These are phyloP conservation scores for Aureobasidium namibiae DNA, from an alignment of 2,329 filamentous ascomycete genomes.

Conservation along the genomic window DNA sequence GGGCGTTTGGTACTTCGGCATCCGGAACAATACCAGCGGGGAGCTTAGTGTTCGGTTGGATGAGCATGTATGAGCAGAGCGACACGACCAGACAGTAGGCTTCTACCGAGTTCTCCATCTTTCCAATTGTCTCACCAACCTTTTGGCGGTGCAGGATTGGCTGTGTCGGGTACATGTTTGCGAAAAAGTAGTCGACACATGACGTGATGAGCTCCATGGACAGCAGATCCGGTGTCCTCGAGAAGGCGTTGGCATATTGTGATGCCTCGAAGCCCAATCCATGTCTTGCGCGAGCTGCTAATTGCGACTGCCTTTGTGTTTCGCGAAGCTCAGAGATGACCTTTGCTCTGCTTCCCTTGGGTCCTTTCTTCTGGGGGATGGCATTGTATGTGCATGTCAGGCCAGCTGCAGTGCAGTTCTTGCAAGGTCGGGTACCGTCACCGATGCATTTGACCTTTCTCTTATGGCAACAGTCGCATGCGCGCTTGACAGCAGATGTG, in stretches of 20 bases:
- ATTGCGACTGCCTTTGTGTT: constrained; percentile 39
- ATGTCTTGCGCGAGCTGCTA: constrained; percentile 31
- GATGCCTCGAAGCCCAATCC: constrained; percentile 33
- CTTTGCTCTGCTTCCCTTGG: constrained; percentile 54
- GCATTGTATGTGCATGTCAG: constrained; percentile 58
- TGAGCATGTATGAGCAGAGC: constrained; percentile 43
- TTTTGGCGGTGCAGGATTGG: constrained; percentile 47
- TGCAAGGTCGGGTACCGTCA: constrained; percentile 46
- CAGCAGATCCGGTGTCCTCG: constrained; percentile 42
- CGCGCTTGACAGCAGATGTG: constrained; percentile 21
- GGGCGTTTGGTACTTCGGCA: constrained; percentile 39
- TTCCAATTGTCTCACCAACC: constrained; percentile 45
- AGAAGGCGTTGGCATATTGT: constrained; percentile 32
- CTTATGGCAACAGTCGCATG: constrained; percentile 30
- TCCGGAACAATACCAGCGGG: constrained; percentile 33
- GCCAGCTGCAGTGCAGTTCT: constrained; percentile 51
- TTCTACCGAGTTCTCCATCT: constrained; percentile 45
- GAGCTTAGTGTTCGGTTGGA: constrained; percentile 39
- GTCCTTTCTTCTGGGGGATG: constrained; percentile 56
- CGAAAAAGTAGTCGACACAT: constrained; percentile 55
- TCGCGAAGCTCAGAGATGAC: constrained; percentile 55
- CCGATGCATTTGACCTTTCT: constrained; percentile 45
- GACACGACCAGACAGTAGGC: constrained; percentile 50
- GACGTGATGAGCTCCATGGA: constrained; percentile 41
- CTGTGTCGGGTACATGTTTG: constrained; percentile 56